Evolutionary conservation across 2,329 filamentous ascomycete genomes (phyloP).

Genomic region (Alternaria sp.): DNA sequence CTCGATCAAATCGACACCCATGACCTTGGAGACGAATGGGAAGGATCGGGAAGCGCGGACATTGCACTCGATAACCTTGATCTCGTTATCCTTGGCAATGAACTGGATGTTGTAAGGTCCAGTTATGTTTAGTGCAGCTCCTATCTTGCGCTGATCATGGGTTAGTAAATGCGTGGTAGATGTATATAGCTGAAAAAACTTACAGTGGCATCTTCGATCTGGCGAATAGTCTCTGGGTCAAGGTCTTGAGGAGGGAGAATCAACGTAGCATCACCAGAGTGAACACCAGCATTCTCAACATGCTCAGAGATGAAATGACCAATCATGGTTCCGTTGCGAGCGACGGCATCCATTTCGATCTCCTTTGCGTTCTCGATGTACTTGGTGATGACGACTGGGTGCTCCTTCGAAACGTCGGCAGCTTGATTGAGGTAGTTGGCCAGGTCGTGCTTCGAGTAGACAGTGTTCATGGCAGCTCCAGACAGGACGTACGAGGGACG

Average conservation of each 20-base stretch:
- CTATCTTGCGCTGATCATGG: constrained; percentile 74
- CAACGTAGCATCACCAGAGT: constrained; percentile 96
- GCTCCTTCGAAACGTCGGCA: constrained; percentile 89
- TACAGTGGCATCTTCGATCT: background rate
- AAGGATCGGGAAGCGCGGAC: constrained; percentile 95
- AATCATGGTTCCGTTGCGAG: constrained; percentile 85
- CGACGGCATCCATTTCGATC: constrained; percentile 99
- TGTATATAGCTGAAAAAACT: background rate
- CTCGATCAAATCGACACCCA: constrained; percentile 96
- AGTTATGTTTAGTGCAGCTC: constrained; percentile 90
- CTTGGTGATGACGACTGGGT: constrained; percentile 98
- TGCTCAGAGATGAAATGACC: constrained; percentile 99
- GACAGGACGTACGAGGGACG: constrained; percentile 96
- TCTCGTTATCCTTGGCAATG: constrained; percentile 99
- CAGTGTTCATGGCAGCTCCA: constrained; percentile 98
- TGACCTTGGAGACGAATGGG: constrained; percentile 98
- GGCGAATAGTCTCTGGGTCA: constrained; percentile 66
- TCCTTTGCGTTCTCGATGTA: constrained; percentile 99
- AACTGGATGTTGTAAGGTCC: constrained; percentile 99
- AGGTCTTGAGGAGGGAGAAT: constrained; percentile 95
- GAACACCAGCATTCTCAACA: constrained; percentile 97
- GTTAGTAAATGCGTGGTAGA: background rate
- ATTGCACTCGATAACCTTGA: constrained; percentile 99
- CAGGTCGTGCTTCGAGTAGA: constrained; percentile 94
- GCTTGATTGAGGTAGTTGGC: constrained; percentile 89